phyloP scores from a whole-genome alignment of 2,329 filamentous ascomycete genomes.

The Blumeriella jaapii region DNA sequence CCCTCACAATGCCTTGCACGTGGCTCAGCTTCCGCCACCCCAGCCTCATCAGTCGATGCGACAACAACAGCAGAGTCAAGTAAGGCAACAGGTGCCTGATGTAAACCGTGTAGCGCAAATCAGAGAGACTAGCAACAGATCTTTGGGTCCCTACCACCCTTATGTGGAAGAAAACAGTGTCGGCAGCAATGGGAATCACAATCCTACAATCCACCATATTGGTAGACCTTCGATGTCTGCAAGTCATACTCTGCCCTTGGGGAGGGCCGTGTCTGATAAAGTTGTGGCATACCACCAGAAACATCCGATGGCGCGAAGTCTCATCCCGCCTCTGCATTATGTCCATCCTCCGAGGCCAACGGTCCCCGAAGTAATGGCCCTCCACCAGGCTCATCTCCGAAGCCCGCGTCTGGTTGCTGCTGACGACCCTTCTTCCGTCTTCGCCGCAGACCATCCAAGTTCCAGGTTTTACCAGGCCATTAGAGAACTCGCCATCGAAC shows the following conservation, averaged over 20 bases:
- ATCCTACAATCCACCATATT: neutral
- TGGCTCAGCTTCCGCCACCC: neutral
- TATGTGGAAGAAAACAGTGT: conserved; percentile 14
- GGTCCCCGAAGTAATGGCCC: conserved; percentile 34
- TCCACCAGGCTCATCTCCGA: conserved; percentile 47
- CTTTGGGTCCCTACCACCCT: conserved; percentile 4
- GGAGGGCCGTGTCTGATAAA: conserved; percentile 9
- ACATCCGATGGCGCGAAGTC: conserved; percentile 12
- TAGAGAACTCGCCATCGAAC: conserved; percentile 37
- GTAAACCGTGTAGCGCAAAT: conserved; percentile 12
- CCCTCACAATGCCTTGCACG: conserved; percentile 4
- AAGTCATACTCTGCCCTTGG: neutral
- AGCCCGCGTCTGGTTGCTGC: conserved; percentile 34
- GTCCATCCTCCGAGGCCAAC: conserved; percentile 30
- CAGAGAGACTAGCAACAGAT: conserved; percentile 8
- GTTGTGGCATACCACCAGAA: conserved; percentile 7
- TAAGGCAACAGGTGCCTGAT: no score
- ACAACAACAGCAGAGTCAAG: conserved; percentile 10
- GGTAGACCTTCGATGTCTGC: conserved; percentile 1
- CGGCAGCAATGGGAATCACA: conserved; percentile 12
- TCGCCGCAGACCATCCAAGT: conserved; percentile 18
- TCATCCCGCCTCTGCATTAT: conserved; percentile 29
- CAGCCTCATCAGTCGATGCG: conserved; percentile 5
- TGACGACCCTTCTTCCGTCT: conserved; percentile 11
- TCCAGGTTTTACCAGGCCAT: conserved; percentile 43